These are phyloP conservation scores for Elymus sibiricus DNA, from an alignment of 176 grass and related monocot species.

Conservation along the genomic window DNA sequence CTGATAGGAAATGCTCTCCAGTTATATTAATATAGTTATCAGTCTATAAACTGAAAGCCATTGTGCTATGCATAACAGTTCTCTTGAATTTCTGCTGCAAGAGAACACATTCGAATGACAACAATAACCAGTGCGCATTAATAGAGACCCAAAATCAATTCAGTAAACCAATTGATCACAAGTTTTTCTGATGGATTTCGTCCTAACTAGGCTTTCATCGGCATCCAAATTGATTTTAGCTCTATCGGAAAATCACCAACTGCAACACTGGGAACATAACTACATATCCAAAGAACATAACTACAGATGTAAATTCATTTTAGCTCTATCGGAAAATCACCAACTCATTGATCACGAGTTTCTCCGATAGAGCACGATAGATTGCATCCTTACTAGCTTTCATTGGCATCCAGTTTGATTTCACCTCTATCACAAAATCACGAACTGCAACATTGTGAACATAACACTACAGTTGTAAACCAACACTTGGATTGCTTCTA, in stretches of 20 bases:
- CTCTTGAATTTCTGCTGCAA: not conserved
- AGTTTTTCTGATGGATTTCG: not conserved
- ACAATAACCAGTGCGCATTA: not conserved
- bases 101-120: not conserved
- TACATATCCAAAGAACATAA: not conserved
- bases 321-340: too few relatives aligned
- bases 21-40: not conserved
- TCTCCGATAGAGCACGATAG: too few relatives aligned
- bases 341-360: too few relatives aligned
- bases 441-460: too few relatives aligned
- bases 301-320: too few relatives aligned
- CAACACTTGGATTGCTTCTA: not conserved
- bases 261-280: not conserved
- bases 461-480: not conserved
- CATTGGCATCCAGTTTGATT: too few relatives aligned
- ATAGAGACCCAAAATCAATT: not conserved
- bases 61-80: slow-evolving; percentile 3
- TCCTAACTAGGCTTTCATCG: not conserved
- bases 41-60: not conserved
- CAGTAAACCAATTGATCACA: not conserved
- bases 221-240: not conserved
- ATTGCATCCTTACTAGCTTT: too few relatives aligned
- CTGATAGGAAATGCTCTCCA: not conserved
- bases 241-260: not conserved
- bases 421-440: too few relatives aligned